Conservation (phyloP, 441 rosid genomes). For the Populus hybrid region DNA sequence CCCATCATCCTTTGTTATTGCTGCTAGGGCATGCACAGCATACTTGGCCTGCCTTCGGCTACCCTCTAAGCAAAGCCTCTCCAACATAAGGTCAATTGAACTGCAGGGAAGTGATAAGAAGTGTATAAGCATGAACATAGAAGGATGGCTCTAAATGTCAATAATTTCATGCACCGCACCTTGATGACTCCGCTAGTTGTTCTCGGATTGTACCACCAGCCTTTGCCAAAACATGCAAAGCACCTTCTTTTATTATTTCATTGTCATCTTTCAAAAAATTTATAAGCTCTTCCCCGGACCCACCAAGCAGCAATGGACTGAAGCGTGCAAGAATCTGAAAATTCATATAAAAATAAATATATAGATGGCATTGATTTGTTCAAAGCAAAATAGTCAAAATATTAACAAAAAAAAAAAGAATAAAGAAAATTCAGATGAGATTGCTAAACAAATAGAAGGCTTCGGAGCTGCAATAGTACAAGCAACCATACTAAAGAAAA, state of each 20-base stretch:
- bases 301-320: constrained; percentile 77
- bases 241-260: constrained; percentile 87
- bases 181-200: constrained; percentile 78
- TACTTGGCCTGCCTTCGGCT: constrained; percentile 95
- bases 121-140: constrained; percentile 23
- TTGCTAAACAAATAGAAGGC: background rate
- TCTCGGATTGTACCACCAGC: constrained; percentile 98
- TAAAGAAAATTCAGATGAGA: background rate
- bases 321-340: constrained; percentile 85
- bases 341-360: constrained; percentile 15
- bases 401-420: constrained; percentile 1
- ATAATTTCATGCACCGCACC: constrained; percentile 45
- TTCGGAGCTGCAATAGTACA: background rate
- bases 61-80: constrained; percentile 94
- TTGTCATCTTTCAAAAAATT: constrained; percentile 81
- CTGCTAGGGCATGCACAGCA: constrained; percentile 98
- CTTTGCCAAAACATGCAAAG: constrained; percentile 87
- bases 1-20: constrained; percentile 99
- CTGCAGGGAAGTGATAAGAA: constrained; percentile 43
- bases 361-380: background rate
- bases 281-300: constrained; percentile 81
- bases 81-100: constrained; percentile 89
- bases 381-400: background rate
- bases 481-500: background rate
- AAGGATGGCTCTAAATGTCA: constrained; percentile 1